Conservation (phyloP, 495 filamentous ascomycete species). For the Cairneyella variabilis region DNA sequence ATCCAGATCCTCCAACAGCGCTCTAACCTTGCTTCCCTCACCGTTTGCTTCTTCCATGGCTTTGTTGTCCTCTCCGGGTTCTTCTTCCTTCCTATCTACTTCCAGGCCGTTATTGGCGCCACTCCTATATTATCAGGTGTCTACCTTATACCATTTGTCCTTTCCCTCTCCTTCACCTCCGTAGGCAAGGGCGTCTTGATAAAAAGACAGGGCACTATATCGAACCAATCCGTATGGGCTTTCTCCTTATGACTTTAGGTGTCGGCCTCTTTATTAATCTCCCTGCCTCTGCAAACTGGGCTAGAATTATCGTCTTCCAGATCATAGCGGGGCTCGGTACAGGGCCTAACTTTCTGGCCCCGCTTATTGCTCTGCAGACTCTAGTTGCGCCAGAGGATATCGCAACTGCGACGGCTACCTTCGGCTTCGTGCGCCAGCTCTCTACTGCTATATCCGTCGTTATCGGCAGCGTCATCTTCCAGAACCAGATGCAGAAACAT, state of each 20-base stretch:
- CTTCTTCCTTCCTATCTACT: conserved; percentile 78
- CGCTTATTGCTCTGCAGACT: conserved; percentile 77
- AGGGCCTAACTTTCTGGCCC: conserved; percentile 67
- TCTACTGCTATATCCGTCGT: conserved; percentile 64
- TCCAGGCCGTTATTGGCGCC: conserved; percentile 70
- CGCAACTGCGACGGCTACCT: conserved; percentile 64
- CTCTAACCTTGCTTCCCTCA: conserved; percentile 55
- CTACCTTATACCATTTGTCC: conserved; percentile 70
- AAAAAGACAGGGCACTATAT: conserved; percentile 63
- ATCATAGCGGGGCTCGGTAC: conserved; percentile 64
- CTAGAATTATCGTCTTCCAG: conserved; percentile 50
- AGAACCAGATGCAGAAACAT: conserved; percentile 50
- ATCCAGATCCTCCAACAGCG: conserved; percentile 58
- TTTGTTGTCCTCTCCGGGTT: conserved; percentile 70
- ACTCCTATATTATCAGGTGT: conserved; percentile 73
- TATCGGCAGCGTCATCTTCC: conserved; percentile 66
- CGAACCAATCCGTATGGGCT: conserved; percentile 51
- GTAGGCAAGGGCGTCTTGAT: conserved; percentile 64
- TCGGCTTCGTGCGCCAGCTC: conserved; percentile 61
- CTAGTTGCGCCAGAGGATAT: conserved; percentile 56
- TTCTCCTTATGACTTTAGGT: conserved; percentile 57
- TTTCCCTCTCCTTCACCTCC: conserved; percentile 66
- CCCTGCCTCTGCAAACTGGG: conserved; percentile 43
- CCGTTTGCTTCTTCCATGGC: conserved; percentile 60
- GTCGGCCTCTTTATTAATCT: conserved; percentile 63